phyloP scores from a whole-genome alignment of 164 flowering plant species.

The Aristolochia contorta region DNA sequence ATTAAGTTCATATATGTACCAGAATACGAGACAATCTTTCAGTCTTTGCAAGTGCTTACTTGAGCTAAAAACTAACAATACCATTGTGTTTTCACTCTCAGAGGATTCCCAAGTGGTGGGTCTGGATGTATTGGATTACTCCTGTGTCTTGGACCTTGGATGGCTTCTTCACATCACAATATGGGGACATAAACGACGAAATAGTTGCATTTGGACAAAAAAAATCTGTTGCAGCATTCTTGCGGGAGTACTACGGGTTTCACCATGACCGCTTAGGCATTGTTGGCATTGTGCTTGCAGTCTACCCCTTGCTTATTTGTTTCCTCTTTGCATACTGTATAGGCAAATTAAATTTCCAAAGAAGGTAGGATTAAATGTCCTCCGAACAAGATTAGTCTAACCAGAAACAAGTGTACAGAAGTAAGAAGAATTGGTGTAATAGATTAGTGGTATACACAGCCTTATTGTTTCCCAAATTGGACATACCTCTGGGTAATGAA shows the following conservation, averaged over 20 bases:
- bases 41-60: too few species aligned
- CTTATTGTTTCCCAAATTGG: too few species aligned
- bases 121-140: slow-evolving; percentile 32
- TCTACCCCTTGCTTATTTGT: slow-evolving; percentile 21
- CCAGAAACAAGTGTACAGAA: too few species aligned
- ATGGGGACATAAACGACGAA: slow-evolving; percentile 32
- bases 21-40: too few species aligned
- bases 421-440: too few species aligned
- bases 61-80: too few species aligned
- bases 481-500: too few species aligned
- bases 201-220: slow-evolving; percentile 18
- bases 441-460: too few species aligned
- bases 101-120: slow-evolving; percentile 55
- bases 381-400: too few species aligned
- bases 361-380: slow-evolving; percentile 9
- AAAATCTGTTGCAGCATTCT: slow-evolving; percentile 18
- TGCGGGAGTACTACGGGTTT: slow-evolving; percentile 24
- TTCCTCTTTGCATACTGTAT: slow-evolving; percentile 27
- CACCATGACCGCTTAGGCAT: slow-evolving; percentile 16
- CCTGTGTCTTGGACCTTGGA: slow-evolving; percentile 46
- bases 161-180: slow-evolving; percentile 40
- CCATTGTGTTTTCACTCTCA: slow-evolving; percentile 15
- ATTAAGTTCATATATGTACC: too few species aligned
- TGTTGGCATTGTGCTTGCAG: slow-evolving; percentile 15
- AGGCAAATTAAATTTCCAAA: slow-evolving; percentile 31